Evolutionary conservation across 257 asterid species (phyloP).

Genomic region (Leptodermis oblonga): DNA sequence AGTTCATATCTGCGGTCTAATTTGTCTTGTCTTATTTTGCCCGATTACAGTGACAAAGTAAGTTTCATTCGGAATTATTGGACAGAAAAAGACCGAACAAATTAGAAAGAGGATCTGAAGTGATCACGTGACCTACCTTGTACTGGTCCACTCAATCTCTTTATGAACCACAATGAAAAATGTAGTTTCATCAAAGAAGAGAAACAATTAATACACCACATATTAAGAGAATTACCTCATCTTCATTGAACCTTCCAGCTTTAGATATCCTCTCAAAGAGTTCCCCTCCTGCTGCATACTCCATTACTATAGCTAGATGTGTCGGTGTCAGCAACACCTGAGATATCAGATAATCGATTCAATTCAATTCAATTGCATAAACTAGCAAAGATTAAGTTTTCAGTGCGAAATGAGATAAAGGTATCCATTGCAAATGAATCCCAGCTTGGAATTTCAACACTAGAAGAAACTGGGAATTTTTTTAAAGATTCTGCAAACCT

Average conservation of each 20-base stretch:
- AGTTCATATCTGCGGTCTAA: too few relatives aligned
- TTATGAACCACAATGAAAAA: not conserved
- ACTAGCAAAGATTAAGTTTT: not conserved
- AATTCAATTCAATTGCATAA: not conserved
- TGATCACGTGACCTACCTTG: too few relatives aligned
- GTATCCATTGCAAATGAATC: not conserved
- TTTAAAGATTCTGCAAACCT: conserved; percentile 22
- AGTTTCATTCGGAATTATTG: too few relatives aligned
- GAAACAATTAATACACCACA: not conserved
- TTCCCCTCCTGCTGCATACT: conserved; percentile 49
- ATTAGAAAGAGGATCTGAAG: too few relatives aligned
- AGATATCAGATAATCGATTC: not conserved
- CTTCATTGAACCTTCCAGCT: conserved; percentile 41
- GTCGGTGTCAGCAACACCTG: conserved; percentile 44
- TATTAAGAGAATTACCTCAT: conserved; percentile 23
- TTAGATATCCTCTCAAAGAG: conserved; percentile 38
- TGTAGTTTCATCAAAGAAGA: not conserved
- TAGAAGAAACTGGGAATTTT: conserved; percentile 3
- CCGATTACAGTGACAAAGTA: too few relatives aligned
- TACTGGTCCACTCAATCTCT: too few relatives aligned
- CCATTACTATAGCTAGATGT: conserved; percentile 46
- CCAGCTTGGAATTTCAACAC: not conserved
- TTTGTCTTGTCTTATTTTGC: too few relatives aligned
- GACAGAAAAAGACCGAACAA: too few relatives aligned
- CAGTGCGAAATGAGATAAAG: not conserved